Evolutionary conservation across 768 basidiomycete species (phyloP), one percentile per base, ranked within the genome.

Genomic region (Amanita jacksonii): DNA sequence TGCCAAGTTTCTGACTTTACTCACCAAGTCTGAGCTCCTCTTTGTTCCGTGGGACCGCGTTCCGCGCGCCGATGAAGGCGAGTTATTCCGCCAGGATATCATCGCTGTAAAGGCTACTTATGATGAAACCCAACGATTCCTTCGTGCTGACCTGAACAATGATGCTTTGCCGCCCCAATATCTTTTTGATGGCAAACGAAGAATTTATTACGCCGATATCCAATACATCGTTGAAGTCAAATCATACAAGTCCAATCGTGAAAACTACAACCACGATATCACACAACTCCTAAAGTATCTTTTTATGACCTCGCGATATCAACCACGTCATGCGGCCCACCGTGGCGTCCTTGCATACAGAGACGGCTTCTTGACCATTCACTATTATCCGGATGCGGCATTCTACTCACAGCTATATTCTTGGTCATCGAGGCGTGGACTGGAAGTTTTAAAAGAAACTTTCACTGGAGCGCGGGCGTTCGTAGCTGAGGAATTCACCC

Each of bases 241-340:
- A 19, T 5, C 20, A 22, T 6, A 8, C 22, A n/a, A 38, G 20
- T 13, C 37, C 13, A 18, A 18, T 23, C 19, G 4, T 5, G 18
- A 5, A 19, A n/a, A 8, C 8, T 38, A 22, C 22, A 22, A 38
- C 24, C 3, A 38, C 22, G 37, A 18, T 7, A 23, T 22, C 9
- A n/a, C n/a, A n/a, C 37, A 38, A n/a, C 8, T 38, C n/a, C n/a
- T 38, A 13, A 38, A 38, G n/a, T 38, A 38, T n/a, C 37, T 38
- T 8, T 38, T 38, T n/a, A 38, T 22, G 5, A n/a, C n/a, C 37
- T 38, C 37, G 18, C 37, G 37, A 5, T 38, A 38, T 22, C 37
- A 38, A 38, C 37, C 37, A 8, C 37, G n/a, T 6, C 37, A 38
- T 23, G 37, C 37, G 13, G 20, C 12, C 37, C 37, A 38, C 22